Base-by-base conservation (phyloP, 441 rosid genomes). In the Erodium chrysanthum region DNA sequence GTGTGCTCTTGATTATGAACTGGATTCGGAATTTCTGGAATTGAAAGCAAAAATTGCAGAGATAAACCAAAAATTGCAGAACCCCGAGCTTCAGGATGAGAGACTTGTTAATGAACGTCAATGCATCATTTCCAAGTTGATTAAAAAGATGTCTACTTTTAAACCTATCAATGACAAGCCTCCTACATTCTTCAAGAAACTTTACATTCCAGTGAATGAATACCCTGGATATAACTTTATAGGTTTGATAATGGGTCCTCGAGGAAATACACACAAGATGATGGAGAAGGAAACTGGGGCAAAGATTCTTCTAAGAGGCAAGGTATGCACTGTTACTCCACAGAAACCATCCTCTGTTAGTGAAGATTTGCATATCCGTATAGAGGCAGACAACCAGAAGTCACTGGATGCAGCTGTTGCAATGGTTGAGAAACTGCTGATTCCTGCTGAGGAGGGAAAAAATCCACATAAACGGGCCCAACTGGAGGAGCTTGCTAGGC, bases 201-300 rank as follows among this genome's bases (percentile, higher is more conserved):
- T 74, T 66, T 77, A 56, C 7, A 46, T 77, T 54, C 80, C 70
- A 8, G 75, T 70, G 65, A 77, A 64, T 9, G 75, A 74, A 44
- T 74, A 74, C 64, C 77, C 80, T 62, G 75, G 70, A 4, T 77
- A 71, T 33, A 74, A 77, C 50, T 77, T 77, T 42, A 27, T 44
- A 15, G 77, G 73, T 56, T 54, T 68, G 59, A 65, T 77, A 54
- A 67, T 77, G 62, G 80, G 80, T 54, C 77, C 75, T 65, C 37
- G 46, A 0, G 80, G 77, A 42, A 74, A 68, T 59, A 68, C 75
- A 17, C 71, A 59, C 14, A 77, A 77, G 73, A 74, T 70, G 23
- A 77, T 77, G 75, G 77, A 74, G 67, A 71, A 40, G 63, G 75
- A 74, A 71, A 74, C 73, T 2, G 71, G 77, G 31, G 77, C 80